These are phyloP conservation scores for Chionographis japonica DNA, from an alignment of 106 monocot genomes.

Conservation along the genomic window DNA sequence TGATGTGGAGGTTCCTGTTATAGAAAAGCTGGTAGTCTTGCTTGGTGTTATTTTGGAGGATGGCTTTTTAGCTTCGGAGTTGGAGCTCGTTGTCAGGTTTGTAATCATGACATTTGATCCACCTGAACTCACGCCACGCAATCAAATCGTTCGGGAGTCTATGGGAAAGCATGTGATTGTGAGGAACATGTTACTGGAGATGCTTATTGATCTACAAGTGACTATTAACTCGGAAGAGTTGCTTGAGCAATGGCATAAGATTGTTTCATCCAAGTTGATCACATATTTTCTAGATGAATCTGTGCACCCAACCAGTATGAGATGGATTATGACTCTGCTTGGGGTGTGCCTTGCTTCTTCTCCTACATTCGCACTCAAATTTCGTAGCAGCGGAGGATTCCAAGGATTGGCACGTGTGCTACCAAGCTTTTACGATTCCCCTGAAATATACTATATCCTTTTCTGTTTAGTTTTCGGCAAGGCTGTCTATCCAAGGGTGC, in stretches of 20 bases:
- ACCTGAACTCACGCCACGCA: conserved; percentile 35
- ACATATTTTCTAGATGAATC: conserved; percentile 98
- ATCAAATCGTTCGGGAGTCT: conserved; percentile 58
- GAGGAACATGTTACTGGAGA: conserved; percentile 93
- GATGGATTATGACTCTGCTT: conserved; percentile 99
- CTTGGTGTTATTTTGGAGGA: conserved; percentile 99
- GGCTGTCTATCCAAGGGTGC: conserved; percentile 87
- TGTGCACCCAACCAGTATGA: conserved; percentile 97
- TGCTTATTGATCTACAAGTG: conserved; percentile 96
- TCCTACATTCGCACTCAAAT: conserved; percentile 82
- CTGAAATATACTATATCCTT: conserved; percentile 94
- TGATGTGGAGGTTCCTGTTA: conserved; percentile 88
- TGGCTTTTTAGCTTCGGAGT: conserved; percentile 92
- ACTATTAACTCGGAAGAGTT: conserved; percentile 85
- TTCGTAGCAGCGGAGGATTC: conserved; percentile 78
- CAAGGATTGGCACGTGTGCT: conserved; percentile 72
- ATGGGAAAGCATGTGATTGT: conserved; percentile 99
- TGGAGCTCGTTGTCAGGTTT: conserved; percentile 93
- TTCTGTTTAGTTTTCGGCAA: conserved; percentile 98
- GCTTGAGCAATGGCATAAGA: conserved; percentile 98
- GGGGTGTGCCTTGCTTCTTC: conserved; percentile 95
- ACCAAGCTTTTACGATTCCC: conserved; percentile 96
- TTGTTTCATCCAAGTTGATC: conserved; percentile 93
- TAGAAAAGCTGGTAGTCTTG: conserved; percentile 89
- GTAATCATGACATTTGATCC: conserved; percentile 99